phyloP scores from a whole-genome alignment of 225 moss, liverwort and hornwort genomes.

The Ulota crispa region DNA sequence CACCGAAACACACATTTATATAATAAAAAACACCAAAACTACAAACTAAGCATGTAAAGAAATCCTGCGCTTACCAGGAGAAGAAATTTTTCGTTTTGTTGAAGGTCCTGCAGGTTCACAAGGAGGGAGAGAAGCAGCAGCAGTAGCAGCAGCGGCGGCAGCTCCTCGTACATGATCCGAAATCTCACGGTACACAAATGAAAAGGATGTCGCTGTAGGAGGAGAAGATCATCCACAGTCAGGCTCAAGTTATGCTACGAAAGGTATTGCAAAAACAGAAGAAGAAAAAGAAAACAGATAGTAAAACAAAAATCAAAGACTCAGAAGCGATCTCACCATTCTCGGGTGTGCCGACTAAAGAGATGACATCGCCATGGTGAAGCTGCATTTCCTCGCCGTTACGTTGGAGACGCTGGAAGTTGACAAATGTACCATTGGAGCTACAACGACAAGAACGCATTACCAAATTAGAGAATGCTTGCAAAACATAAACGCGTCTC shows the following conservation, averaged over 20 bases:
- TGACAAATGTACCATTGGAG: constrained; percentile 60
- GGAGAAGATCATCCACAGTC: constrained; percentile 4
- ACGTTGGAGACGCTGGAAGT: constrained; percentile 43
- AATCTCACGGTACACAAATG: constrained; percentile 83
- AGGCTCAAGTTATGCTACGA: not conserved
- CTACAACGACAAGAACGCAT: constrained; percentile 15
- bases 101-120: constrained; percentile 46
- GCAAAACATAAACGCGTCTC: not conserved
- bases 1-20: not conserved
- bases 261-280: not conserved
- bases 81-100: constrained; percentile 74
- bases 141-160: not conserved
- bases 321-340: constrained; percentile 45
- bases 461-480: not conserved
- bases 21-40: not conserved
- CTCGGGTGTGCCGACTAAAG: constrained; percentile 58
- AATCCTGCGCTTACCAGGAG: constrained; percentile 41
- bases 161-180: constrained; percentile 15
- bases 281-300: not conserved
- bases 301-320: too few species aligned
- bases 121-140: constrained; percentile 32
- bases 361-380: constrained; percentile 55
- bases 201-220: constrained; percentile 69
- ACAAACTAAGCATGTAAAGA: not conserved
- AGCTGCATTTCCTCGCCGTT: constrained; percentile 55